These are phyloP conservation scores for Iberis pinnata DNA, from an alignment of 345 rosid genomes.

Conservation along the genomic window DNA sequence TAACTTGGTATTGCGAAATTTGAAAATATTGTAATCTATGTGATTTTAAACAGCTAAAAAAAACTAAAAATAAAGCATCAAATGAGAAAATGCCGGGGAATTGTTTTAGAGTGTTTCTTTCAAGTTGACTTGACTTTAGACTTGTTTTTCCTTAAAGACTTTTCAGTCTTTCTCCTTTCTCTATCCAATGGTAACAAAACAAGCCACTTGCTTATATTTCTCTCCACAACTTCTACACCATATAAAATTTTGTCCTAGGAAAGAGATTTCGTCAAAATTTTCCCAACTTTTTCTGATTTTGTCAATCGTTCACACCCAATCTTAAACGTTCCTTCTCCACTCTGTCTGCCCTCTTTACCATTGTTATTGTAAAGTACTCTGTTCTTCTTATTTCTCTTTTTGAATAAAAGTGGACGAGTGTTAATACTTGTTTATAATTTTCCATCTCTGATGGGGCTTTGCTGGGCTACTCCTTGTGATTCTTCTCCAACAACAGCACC, in stretches of 20 bases:
- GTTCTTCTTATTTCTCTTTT: conserved; percentile 1
- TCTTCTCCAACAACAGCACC: conserved; percentile 38
- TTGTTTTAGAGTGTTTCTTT: too few species aligned
- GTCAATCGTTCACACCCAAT: conserved; percentile 26
- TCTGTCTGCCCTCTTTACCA: conserved; percentile 12
- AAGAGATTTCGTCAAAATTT: conserved; percentile 16
- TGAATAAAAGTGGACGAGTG: conserved; percentile 14
- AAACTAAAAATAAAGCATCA: too few species aligned
- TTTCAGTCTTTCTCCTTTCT: neutral
- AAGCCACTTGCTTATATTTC: conserved; percentile 1
- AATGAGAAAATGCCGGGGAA: too few species aligned
- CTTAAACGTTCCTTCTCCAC: conserved; percentile 5
- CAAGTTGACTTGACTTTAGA: too few species aligned
- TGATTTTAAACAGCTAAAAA: too few species aligned
- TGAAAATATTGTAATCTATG: too few species aligned
- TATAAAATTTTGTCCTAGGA: neutral
- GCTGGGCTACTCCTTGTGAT: conserved; percentile 53
- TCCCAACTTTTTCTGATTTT: too few species aligned
- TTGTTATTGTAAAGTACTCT: neutral
- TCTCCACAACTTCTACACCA: conserved; percentile 9
- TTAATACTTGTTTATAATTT: too few species aligned
- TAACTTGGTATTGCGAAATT: too few species aligned
- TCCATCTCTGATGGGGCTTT: conserved; percentile 42
- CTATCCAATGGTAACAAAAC: conserved; percentile 1
- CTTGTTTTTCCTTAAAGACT: too few species aligned